Evolutionary conservation across 1,284 basidiomycete species (phyloP).

Genomic region (Ceratobasidium papillatum): DNA sequence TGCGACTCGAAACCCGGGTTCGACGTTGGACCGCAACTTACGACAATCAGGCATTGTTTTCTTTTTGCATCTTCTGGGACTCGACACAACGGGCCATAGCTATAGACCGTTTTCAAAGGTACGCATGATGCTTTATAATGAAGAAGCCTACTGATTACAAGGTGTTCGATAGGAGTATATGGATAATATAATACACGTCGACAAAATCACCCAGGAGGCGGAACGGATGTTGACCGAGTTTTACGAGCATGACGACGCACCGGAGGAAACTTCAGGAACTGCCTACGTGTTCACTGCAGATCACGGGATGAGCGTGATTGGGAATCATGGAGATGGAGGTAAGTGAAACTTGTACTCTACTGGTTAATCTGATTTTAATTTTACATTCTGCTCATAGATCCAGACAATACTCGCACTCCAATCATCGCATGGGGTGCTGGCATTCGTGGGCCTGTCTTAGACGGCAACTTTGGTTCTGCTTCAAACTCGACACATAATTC

Average conservation of each 20-base stretch:
- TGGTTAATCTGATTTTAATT: constrained; percentile 23
- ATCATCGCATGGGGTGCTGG: constrained; percentile 87
- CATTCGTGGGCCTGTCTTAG: constrained; percentile 65
- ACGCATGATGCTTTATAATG: constrained; percentile 13
- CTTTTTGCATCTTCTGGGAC: constrained; percentile 84
- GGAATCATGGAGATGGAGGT: constrained; percentile 92
- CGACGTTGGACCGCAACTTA: constrained; percentile 60
- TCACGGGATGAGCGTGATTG: constrained; percentile 90
- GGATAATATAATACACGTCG: constrained; percentile 84
- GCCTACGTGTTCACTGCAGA: constrained; percentile 88
- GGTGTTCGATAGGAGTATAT: constrained; percentile 76
- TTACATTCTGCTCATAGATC: constrained; percentile 61
- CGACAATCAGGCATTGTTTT: constrained; percentile 72
- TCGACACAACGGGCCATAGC: constrained; percentile 89
- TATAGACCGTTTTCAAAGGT: constrained; percentile 85
- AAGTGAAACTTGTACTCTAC: constrained; percentile 47
- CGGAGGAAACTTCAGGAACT: constrained; percentile 54
- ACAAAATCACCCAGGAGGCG: constrained; percentile 74
- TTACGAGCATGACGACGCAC: constrained; percentile 65
- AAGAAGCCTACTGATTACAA: neutral
- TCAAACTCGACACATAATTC: constrained; percentile 67
- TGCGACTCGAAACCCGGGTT: constrained; percentile 60
- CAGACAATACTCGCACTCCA: constrained; percentile 88
- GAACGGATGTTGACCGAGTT: constrained; percentile 71
- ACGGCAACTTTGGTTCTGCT: constrained; percentile 54